Evolutionary conservation across 2,329 filamentous ascomycete species (phyloP).

Genomic region (Sporothrix luriei): DNA sequence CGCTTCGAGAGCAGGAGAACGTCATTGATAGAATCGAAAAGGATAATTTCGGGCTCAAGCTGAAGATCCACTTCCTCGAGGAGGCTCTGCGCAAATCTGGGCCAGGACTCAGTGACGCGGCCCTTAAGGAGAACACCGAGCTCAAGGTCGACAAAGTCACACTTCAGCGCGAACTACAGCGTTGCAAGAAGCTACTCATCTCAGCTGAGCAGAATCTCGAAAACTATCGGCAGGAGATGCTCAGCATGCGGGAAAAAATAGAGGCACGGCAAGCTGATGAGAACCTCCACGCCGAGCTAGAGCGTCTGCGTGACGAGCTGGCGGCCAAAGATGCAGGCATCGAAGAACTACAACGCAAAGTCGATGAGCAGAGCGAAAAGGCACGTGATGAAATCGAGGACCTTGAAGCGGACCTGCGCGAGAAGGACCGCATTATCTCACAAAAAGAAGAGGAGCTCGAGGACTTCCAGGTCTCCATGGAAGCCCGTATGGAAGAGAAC

Average conservation of each 20-base stretch:
- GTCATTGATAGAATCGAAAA: conserved; percentile 96
- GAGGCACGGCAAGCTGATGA: conserved; percentile 75
- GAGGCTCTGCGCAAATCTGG: conserved; percentile 85
- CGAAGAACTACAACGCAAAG: conserved; percentile 61
- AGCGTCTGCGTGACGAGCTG: conserved; percentile 59
- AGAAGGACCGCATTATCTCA: conserved; percentile 73
- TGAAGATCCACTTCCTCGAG: conserved; percentile 96
- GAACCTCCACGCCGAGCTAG: conserved; percentile 63
- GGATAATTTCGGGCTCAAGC: conserved; percentile 94
- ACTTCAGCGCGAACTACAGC: conserved; percentile 82
- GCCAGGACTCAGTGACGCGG: conserved; percentile 84
- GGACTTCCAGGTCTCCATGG: conserved; percentile 56
- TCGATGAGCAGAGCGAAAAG: conserved; percentile 64
- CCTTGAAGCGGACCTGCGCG: conserved; percentile 72
- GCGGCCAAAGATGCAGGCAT: conserved; percentile 63
- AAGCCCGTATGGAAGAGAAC: conserved; percentile 61
- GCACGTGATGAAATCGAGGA: conserved; percentile 75
- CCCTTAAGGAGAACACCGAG: conserved; percentile 92
- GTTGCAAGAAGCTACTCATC: conserved; percentile 80
- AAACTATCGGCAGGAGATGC: conserved; percentile 76
- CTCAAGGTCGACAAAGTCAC: conserved; percentile 91
- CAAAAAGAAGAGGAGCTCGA: conserved; percentile 70
- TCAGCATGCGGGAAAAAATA: conserved; percentile 79
- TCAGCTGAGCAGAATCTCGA: conserved; percentile 86
- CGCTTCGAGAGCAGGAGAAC: conserved; percentile 90